phyloP scores from a whole-genome alignment of 257 asterid genomes.

The Apocynum venetum region DNA sequence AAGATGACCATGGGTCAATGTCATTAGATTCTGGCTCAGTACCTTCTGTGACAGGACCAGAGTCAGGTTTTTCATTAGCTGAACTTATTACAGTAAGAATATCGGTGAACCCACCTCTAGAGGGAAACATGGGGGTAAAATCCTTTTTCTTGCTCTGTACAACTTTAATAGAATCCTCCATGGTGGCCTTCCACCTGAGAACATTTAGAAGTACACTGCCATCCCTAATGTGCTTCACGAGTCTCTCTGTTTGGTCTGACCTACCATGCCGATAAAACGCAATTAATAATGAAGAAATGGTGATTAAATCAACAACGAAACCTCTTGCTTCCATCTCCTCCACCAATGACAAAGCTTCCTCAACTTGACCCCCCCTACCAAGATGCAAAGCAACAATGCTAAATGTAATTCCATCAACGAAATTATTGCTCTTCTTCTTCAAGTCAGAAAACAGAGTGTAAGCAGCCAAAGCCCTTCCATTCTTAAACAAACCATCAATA shows the following conservation, averaged over 20 bases:
- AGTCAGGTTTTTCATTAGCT: constrained; percentile 18
- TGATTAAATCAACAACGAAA: constrained; percentile 72
- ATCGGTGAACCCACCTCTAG: constrained; percentile 41
- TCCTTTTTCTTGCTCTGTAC: constrained; percentile 68
- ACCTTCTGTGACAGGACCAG: constrained; percentile 21
- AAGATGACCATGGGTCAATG: constrained; percentile 84
- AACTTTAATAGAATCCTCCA: constrained; percentile 61
- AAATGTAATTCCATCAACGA: constrained; percentile 68
- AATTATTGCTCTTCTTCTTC: constrained; percentile 70
- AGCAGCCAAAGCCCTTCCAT: constrained; percentile 82
- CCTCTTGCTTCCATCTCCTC: constrained; percentile 94
- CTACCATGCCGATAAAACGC: constrained; percentile 58
- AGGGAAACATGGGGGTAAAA: constrained; percentile 66
- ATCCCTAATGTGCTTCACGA: constrained; percentile 66
- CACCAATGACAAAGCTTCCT: constrained; percentile 71
- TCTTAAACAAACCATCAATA: constrained; percentile 76
- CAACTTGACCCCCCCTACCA: constrained; percentile 57
- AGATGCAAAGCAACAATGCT: constrained; percentile 73
- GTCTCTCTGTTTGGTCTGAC: constrained; percentile 69
- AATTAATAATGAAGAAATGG: constrained; percentile 66
- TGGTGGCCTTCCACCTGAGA: constrained; percentile 72
- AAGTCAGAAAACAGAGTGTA: constrained; percentile 73
- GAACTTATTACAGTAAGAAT: constrained; percentile 37
- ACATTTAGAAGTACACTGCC: constrained; percentile 67
- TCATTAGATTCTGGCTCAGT: constrained; percentile 22